Evolutionary conservation across 495 filamentous ascomycete species (phyloP).

Genomic region (Aspergillus steynii): DNA sequence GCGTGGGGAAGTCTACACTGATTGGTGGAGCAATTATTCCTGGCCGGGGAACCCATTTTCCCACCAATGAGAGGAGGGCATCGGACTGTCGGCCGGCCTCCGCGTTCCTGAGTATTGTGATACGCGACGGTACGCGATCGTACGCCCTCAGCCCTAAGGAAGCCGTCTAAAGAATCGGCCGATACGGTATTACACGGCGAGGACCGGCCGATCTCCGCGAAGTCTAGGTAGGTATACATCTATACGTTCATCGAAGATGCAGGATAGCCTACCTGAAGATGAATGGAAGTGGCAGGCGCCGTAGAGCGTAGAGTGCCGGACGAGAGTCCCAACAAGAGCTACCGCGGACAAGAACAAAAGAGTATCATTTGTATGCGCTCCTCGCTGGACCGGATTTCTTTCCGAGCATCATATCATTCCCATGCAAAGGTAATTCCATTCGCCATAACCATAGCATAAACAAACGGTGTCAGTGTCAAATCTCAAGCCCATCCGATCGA

Average conservation of each 20-base stretch:
- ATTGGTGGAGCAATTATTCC: constrained; percentile 34
- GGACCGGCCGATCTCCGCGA: too few species aligned
- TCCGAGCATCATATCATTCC: background rate
- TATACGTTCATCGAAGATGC: too few species aligned
- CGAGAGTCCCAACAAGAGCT: background rate
- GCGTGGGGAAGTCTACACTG: constrained; percentile 1
- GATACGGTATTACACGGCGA: background rate
- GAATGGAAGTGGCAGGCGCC: too few species aligned
- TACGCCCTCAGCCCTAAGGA: background rate
- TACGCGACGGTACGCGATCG: constrained; percentile 4
- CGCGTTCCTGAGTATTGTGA: constrained; percentile 15
- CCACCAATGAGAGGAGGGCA: constrained; percentile 30
- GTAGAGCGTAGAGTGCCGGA: too few species aligned
- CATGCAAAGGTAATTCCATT: background rate
- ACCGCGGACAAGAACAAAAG: background rate
- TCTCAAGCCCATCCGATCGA: background rate
- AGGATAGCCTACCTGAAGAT: too few species aligned
- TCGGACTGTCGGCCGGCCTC: constrained; percentile 29
- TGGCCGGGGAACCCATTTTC: constrained; percentile 22
- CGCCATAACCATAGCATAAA: background rate
- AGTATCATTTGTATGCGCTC: constrained; percentile 1
- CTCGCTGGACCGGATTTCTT: constrained; percentile 10
- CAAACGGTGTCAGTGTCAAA: background rate
- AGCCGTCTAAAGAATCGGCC: background rate
- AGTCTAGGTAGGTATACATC: too few species aligned